A percentile compares a stretch with the other conserved stretches of the same genome.
These are phyloP conservation scores for Stephanodiscus minutulus DNA, from an alignment of 108 stramenopile genomes.

Conservation along the genomic window DNA sequence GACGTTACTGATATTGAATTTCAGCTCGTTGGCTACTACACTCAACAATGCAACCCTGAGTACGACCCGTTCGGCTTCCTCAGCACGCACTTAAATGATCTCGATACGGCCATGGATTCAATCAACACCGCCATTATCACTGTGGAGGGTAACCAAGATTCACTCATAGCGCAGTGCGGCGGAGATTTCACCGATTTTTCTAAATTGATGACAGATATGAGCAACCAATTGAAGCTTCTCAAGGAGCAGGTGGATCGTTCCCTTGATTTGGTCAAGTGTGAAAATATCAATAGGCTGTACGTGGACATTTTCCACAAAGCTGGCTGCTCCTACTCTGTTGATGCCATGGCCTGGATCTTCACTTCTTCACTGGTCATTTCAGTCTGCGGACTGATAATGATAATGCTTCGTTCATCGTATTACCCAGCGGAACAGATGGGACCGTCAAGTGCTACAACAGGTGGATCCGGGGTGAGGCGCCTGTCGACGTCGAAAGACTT, in stretches of 20 bases:
- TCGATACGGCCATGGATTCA: slow-evolving; percentile 37
- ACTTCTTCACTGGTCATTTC: slow-evolving; percentile 44
- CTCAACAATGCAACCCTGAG: slow-evolving; percentile 29
- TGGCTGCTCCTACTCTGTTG: slow-evolving; percentile 45
- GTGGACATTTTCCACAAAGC: slow-evolving; percentile 50
- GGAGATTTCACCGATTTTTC: slow-evolving; percentile 25
- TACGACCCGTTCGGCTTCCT: slow-evolving; percentile 39
- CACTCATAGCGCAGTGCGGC: slow-evolving; percentile 35
- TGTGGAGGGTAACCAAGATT: slow-evolving; percentile 20
- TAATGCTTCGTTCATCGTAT: slow-evolving; percentile 49
- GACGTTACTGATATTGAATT: slow-evolving; percentile 28
- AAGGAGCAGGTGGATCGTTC: slow-evolving; percentile 16
- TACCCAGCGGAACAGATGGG: slow-evolving; percentile 13
- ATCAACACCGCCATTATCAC: slow-evolving; percentile 21
- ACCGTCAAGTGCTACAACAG: neutral
- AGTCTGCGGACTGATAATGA: slow-evolving; percentile 48
- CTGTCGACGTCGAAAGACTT: too few species aligned
- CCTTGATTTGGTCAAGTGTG: slow-evolving; percentile 36
- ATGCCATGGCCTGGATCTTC: slow-evolving; percentile 48
- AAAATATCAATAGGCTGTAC: slow-evolving; percentile 43
- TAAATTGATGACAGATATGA: slow-evolving; percentile 25
- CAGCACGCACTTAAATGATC: slow-evolving; percentile 30
- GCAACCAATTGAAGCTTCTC: slow-evolving; percentile 25
- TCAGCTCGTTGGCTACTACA: slow-evolving; percentile 32
- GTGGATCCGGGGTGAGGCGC: too few species aligned